Evolutionary conservation across 73 alveolate genomes (phyloP).

Genomic region (Tetrahymena malaccensis): DNA sequence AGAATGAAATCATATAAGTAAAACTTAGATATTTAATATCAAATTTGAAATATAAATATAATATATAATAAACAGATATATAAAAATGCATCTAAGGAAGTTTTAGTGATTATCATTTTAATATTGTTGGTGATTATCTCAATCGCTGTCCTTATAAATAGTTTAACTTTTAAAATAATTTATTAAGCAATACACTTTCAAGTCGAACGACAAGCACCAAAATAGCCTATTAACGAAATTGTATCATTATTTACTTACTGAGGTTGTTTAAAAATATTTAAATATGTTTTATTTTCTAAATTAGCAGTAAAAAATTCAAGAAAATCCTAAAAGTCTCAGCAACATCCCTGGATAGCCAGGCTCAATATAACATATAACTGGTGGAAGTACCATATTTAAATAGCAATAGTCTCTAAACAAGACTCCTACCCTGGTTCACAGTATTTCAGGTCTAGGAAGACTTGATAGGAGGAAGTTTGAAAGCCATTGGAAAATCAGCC

Average conservation of each 20-base stretch:
- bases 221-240: not conserved
- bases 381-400: not conserved
- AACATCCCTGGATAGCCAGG: not conserved
- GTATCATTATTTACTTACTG: not conserved
- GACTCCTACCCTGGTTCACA: not conserved
- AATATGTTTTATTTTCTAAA: not conserved
- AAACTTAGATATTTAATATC: not conserved
- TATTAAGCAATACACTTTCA: not conserved
- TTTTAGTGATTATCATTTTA: not conserved
- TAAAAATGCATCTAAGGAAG: not conserved
- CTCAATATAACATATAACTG: not conserved
- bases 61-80: not conserved
- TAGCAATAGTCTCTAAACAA: not conserved
- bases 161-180: not conserved
- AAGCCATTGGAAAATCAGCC: not conserved
- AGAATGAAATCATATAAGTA: not conserved
- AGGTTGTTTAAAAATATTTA: not conserved
- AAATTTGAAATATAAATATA: too few relatives aligned
- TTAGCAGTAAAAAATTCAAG: not conserved
- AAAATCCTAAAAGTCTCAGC: not conserved
- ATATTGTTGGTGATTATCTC: not conserved
- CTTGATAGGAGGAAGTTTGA: not conserved
- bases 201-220: not conserved
- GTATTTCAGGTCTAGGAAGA: not conserved
- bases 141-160: not conserved